A percentile compares a stretch with the other conserved stretches of the same genome.
Evolutionary conservation across 345 rosid species (phyloP).

Genomic region (Mallotus nudiflorus): DNA sequence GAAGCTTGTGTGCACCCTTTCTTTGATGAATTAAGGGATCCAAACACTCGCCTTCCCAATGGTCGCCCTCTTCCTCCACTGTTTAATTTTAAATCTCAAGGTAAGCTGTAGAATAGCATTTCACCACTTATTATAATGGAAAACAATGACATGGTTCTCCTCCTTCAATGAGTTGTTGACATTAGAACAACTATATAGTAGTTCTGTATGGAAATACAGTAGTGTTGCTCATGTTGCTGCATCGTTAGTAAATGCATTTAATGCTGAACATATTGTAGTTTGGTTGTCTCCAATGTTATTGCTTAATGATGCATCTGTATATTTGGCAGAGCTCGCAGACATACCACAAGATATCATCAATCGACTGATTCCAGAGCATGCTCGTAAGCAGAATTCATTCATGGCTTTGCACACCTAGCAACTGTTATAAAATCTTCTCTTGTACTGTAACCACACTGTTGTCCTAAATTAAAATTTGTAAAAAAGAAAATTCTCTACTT

Average conservation of each 20-base stretch:
- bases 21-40: constrained; percentile 91
- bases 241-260: neutral
- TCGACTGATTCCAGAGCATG: constrained; percentile 79
- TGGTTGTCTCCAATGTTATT: neutral
- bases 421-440: neutral
- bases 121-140: no score
- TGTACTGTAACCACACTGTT: neutral
- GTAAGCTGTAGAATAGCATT: constrained; percentile 1
- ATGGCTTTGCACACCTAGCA: constrained; percentile 73
- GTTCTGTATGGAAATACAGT: neutral
- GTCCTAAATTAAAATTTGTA: constrained; percentile 20
- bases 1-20: constrained; percentile 90
- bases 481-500: constrained; percentile 3
- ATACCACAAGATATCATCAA: constrained; percentile 61
- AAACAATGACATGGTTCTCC: neutral
- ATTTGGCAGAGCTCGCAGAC: constrained; percentile 67
- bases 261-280: neutral
- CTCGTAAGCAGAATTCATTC: constrained; percentile 87
- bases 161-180: neutral
- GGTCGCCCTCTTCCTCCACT: constrained; percentile 97
- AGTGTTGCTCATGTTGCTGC: neutral
- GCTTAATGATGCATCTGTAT: neutral
- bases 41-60: constrained; percentile 79
- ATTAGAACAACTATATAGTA: no score
- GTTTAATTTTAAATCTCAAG: constrained; percentile 80